These are phyloP conservation scores for Vitrella brassicaformis DNA, from an alignment of 73 alveolate genomes.

Conservation along the genomic window DNA sequence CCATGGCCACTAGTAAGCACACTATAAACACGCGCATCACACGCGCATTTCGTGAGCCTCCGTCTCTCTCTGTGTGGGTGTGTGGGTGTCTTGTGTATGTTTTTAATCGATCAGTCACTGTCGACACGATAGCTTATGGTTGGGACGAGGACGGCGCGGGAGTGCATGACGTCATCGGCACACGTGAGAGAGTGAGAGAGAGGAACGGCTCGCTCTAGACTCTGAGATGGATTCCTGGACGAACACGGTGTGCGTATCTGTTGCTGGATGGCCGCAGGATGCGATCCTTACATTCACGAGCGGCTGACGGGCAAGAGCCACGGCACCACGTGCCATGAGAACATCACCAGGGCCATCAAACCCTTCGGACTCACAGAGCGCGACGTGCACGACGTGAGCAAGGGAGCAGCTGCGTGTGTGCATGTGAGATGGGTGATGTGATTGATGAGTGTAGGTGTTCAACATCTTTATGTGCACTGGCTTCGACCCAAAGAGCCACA, in stretches of 20 bases:
- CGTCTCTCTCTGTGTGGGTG: no score
- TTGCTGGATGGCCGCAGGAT: slow-evolving; percentile 11
- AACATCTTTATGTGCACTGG: slow-evolving; percentile 37
- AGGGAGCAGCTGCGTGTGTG: no score
- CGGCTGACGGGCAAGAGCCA: background rate
- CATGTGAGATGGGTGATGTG: no score
- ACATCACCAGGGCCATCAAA: background rate
- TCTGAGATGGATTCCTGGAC: no score
- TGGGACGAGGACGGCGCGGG: slow-evolving; percentile 8
- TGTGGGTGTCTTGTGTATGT: no score
- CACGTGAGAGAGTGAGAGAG: no score
- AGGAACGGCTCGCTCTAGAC: no score
- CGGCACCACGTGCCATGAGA: background rate
- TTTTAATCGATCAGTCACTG: no score
- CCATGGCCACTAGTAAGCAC: slow-evolving; percentile 26
- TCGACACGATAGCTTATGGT: background rate
- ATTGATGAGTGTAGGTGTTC: no score
- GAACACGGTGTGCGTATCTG: slow-evolving; percentile 11
- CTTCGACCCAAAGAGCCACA: background rate
- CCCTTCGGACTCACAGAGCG: background rate
- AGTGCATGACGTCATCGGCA: slow-evolving; percentile 27
- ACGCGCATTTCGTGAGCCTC: no score
- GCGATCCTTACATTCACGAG: slow-evolving; percentile 9
- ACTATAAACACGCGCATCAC: no score
- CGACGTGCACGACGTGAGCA: background rate